A percentile compares a stretch with the other conserved stretches of the same genome.
Conservation (phyloP, 257 asterid species). For the Anisodus acutangulus region DNA sequence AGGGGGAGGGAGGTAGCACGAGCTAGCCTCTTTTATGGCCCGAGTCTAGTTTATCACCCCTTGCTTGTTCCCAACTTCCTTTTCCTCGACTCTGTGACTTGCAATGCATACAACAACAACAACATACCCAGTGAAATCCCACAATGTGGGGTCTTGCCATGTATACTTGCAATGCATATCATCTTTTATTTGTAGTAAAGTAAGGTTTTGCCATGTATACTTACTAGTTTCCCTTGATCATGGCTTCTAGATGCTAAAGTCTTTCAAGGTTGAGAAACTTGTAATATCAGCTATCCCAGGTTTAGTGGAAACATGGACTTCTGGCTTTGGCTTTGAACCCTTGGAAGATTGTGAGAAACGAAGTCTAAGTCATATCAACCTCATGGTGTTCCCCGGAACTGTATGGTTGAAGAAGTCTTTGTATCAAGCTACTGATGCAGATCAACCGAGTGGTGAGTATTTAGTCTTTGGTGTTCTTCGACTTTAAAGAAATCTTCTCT, state of each 20-base stretch:
- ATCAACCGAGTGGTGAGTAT: conserved; percentile 46
- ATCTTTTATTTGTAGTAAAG: background rate
- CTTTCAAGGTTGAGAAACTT: conserved; percentile 78
- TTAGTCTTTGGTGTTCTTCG: conserved; percentile 17
- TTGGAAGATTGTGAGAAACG: conserved; percentile 72
- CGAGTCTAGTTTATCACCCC: background rate
- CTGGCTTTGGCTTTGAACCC: conserved; percentile 79
- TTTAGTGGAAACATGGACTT: conserved; percentile 89
- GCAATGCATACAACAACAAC: background rate
- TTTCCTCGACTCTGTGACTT: background rate
- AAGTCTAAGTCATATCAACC: conserved; percentile 64
- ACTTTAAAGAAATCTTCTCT: background rate
- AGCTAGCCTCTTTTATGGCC: background rate
- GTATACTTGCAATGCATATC: background rate
- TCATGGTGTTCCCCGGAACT: conserved; percentile 93
- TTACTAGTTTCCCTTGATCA: conserved; percentile 16
- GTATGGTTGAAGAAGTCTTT: conserved; percentile 79
- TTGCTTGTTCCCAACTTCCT: background rate
- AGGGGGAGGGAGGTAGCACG: background rate
- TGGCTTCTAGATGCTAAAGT: conserved; percentile 68
- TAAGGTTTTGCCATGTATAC: background rate
- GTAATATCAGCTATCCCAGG: conserved; percentile 87
- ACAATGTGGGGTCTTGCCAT: too few species aligned
- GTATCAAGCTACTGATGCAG: conserved; percentile 36
- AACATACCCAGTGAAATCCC: too few species aligned